Conservation (phyloP, 306 rosid genomes). For the Citrullus colocynthis region DNA sequence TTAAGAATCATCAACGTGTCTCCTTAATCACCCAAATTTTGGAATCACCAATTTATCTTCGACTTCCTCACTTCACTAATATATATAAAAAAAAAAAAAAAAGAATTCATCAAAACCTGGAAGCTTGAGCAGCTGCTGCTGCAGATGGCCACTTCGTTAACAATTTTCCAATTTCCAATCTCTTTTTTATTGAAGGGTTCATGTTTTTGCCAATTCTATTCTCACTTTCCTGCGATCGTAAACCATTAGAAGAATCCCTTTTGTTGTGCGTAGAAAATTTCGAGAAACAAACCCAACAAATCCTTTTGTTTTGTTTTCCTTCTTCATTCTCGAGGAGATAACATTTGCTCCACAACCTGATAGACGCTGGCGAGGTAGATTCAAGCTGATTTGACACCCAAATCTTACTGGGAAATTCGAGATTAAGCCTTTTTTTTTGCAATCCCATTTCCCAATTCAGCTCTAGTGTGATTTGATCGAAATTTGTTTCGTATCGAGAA, state of each 20-base stretch:
- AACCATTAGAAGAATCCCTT: background rate
- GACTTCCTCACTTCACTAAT: background rate
- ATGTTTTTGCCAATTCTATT: background rate
- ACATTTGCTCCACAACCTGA: background rate
- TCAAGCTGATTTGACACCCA: background rate
- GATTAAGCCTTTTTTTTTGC: background rate
- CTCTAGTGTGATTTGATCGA: background rate
- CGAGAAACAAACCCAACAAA: background rate
- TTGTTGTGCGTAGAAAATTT: background rate
- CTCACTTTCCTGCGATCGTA: background rate
- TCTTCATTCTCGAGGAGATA: background rate
- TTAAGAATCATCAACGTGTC: background rate
- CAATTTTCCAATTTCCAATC: background rate
- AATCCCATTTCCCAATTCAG: background rate
- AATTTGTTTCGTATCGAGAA: background rate
- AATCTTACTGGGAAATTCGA: background rate
- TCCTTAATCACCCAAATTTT: background rate
- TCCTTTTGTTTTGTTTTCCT: background rate
- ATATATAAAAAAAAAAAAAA: background rate
- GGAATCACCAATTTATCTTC: background rate
- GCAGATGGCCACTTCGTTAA: background rate
- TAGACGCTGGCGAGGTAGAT: background rate
- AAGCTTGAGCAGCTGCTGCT: too few species aligned
- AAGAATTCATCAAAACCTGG: background rate
- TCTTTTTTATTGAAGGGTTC: background rate